These are phyloP conservation scores for Picea abies DNA, from an alignment of 83 land plant genomes.

Conservation along the genomic window DNA sequence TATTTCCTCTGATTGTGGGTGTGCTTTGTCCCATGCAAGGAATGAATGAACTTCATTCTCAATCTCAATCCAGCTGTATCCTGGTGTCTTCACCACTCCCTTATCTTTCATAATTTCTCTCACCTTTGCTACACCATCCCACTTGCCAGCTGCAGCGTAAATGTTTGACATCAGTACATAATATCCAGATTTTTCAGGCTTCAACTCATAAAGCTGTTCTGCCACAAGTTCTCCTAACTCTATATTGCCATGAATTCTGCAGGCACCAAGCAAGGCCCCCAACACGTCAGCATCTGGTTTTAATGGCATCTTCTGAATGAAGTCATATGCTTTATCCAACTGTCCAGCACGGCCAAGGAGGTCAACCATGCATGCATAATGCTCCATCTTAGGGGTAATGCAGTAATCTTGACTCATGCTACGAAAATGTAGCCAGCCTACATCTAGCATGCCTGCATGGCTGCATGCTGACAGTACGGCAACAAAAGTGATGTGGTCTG, in stretches of 20 bases:
- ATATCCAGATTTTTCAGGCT: no score
- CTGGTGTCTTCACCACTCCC: not conserved
- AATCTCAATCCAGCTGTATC: conserved; percentile 1
- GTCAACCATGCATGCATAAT: conserved; percentile 3
- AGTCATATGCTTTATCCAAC: not conserved
- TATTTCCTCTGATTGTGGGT: conserved; percentile 4
- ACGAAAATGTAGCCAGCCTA: not conserved
- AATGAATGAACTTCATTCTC: not conserved
- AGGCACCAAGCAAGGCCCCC: not conserved
- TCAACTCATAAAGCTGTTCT: no score
- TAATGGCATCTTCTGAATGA: not conserved
- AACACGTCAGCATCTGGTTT: not conserved
- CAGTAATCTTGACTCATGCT: not conserved
- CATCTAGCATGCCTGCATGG: conserved; percentile 4
- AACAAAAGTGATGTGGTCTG: not conserved
- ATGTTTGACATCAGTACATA: no score
- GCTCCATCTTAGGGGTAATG: not conserved
- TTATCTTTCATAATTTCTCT: conserved; percentile 5
- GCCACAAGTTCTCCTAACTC: no score
- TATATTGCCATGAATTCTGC: no score
- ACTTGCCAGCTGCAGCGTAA: no score
- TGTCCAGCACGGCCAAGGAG: conserved; percentile 2
- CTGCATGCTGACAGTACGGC: not conserved
- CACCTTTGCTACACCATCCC: no score
- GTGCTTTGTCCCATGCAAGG: not conserved